Conservation (phyloP, 306 rosid species). For the Inga oerstediana region DNA sequence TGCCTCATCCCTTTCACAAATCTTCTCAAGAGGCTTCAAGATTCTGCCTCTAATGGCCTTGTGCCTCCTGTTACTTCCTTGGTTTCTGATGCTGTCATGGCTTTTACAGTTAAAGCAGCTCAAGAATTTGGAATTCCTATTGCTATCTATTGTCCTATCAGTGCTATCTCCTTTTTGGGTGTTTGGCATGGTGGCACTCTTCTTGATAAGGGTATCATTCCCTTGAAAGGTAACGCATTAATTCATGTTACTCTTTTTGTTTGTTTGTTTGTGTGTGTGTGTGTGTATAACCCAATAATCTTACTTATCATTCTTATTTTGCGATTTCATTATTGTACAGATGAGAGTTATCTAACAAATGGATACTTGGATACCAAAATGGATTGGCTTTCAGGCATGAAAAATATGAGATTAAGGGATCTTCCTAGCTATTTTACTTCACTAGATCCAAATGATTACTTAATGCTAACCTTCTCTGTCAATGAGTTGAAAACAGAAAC, state of each 20-base stretch:
- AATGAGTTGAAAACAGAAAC: neutral
- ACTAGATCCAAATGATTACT: neutral
- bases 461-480: neutral
- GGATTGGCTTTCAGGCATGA: neutral
- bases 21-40: conserved; percentile 6
- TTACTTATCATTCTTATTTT: neutral
- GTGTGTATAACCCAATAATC: neutral
- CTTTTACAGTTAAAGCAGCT: conserved; percentile 5
- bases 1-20: neutral
- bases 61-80: conserved; percentile 1
- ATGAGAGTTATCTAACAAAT: neutral
- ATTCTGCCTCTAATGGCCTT: neutral
- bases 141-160: neutral
- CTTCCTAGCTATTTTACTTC: neutral
- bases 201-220: conserved; percentile 3
- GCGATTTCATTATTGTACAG: neutral
- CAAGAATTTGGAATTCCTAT: conserved; percentile 18
- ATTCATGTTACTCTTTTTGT: neutral
- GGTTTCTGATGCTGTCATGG: conserved; percentile 13
- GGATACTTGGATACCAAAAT: neutral
- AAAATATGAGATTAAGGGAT: neutral
- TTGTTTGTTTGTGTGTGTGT: neutral
- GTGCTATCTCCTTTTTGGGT: neutral
- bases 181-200: neutral
- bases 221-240: conserved; percentile 6